Evolutionary conservation across 2,329 filamentous ascomycete genomes (phyloP), one percentile per base, ranked within the genome.

Genomic region (Diaporthe nobilis): DNA sequence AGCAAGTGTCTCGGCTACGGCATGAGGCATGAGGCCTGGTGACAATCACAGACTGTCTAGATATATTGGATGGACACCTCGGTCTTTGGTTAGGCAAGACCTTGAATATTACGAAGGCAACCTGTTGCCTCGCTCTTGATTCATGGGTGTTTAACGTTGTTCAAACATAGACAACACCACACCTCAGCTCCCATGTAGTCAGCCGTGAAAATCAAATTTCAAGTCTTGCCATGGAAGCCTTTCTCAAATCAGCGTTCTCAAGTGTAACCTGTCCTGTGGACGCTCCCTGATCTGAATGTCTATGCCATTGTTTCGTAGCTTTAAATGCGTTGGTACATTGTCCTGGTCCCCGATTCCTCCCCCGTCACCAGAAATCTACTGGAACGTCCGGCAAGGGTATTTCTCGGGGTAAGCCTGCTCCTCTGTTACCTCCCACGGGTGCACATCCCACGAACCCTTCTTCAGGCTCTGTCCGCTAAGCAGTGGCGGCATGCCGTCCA

Each of bases 401-500:
- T 88, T 84, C 70, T 90, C 88, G 47, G 90, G 87, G 85, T 98
- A 98, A 76, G 93, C 90, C 81, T 93, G 90, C 82, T 96, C 92
- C 81, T 87, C 86, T 47, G 88, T 85, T 81, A 94, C 82, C 78
- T 86, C 85, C 81, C 97, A 92, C 85, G 93, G 91, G 84, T 95
- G 92, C 82, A 93, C 91, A 82, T 92, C 88, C 87, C 91, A 91
- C 77, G 87, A 83, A 58, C 89, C 88, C 61, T 84, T 86, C 63
- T 84, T 84, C 75, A 88, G 80, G 79, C 87, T 91, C 84, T 92
- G 86, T n/a, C 94, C 93, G 81, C 92, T 92, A 22, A 96, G 97
- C 81, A 94, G 86, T n/a, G 97, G 97, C 75, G 97, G 97, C 85
- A 99, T 85, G 1, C 96, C 96, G 80, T 93, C 89, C 60, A 93